These are phyloP conservation scores for Clitoria ternatea DNA, from an alignment of 306 rosid species.

Conservation along the genomic window DNA sequence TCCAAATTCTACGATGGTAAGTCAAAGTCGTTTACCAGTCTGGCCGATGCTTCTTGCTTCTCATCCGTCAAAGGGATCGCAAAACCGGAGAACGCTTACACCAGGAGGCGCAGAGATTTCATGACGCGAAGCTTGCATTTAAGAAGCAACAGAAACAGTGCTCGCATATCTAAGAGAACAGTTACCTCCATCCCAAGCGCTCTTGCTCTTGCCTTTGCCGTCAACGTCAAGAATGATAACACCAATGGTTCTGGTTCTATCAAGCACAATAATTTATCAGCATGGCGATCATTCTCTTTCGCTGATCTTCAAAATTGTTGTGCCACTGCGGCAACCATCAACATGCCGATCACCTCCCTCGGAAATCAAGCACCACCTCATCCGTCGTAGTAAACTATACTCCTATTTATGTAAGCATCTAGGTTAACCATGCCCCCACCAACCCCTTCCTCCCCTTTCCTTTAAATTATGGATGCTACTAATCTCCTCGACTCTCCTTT, in stretches of 20 bases:
- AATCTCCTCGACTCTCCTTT: no score
- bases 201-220: conserved; percentile 48
- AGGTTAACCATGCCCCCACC: no score
- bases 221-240: conserved; percentile 50
- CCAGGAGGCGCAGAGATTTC: conserved; percentile 54
- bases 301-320: conserved; percentile 58
- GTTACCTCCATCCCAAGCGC: conserved; percentile 48
- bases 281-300: conserved; percentile 43
- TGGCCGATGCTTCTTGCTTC: conserved; percentile 39
- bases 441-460: no score
- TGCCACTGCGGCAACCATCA: conserved; percentile 30
- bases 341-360: background rate
- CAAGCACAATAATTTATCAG: background rate
- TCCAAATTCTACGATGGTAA: conserved; percentile 65
- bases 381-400: conserved; percentile 9
- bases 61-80: conserved; percentile 46
- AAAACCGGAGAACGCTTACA: conserved; percentile 59
- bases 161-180: conserved; percentile 59
- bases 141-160: conserved; percentile 43
- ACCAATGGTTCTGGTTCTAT: conserved; percentile 26
- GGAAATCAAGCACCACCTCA: background rate
- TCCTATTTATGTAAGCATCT: no score
- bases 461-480: no score
- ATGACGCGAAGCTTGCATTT: conserved; percentile 43
- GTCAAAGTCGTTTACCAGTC: conserved; percentile 64